A percentile compares a stretch with the other conserved stretches of the same genome.
These are phyloP conservation scores for Talaromyces marneffei DNA, from an alignment of 2,329 filamentous ascomycete species.

Conservation along the genomic window DNA sequence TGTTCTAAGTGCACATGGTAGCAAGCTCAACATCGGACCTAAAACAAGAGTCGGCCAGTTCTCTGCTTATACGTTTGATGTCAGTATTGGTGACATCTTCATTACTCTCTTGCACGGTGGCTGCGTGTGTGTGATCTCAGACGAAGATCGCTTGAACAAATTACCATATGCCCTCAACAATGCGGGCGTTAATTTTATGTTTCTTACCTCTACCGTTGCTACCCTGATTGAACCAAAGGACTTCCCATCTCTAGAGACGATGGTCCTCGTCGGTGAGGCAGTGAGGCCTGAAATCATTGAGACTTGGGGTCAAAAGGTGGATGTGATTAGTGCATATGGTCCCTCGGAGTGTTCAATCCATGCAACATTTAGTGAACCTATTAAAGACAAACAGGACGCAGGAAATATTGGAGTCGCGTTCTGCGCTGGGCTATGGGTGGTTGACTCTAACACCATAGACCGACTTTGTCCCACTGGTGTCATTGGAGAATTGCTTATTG, in stretches of 20 bases:
- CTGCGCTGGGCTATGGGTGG: constrained; percentile 28
- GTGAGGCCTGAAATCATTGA: constrained; percentile 42
- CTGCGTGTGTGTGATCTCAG: constrained; percentile 54
- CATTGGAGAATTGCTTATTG: constrained; percentile 23
- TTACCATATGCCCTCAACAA: constrained; percentile 48
- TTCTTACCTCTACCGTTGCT: constrained; percentile 57
- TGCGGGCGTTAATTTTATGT: constrained; percentile 49
- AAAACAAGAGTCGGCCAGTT: constrained; percentile 15
- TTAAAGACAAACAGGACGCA: constrained; percentile 27
- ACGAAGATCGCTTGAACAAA: constrained; percentile 45
- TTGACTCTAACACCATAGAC: constrained; percentile 16
- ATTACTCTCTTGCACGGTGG: constrained; percentile 52
- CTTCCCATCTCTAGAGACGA: constrained; percentile 38
- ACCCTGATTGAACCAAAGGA: constrained; percentile 39
- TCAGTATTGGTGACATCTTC: constrained; percentile 51
- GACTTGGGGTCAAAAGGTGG: constrained; percentile 30
- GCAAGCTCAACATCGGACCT: constrained; percentile 28
- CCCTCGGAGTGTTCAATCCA: constrained; percentile 39
- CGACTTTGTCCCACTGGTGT: constrained; percentile 32
- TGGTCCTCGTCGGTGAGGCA: constrained; percentile 44
- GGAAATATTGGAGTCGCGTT: constrained; percentile 33
- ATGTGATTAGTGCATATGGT: constrained; percentile 40
- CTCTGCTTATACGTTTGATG: constrained; percentile 52
- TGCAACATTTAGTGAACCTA: constrained; percentile 29
- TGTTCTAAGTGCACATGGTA: constrained; percentile 44